Conservation (phyloP, 805 yeast species). For the Cyberlindnera maritima region DNA sequence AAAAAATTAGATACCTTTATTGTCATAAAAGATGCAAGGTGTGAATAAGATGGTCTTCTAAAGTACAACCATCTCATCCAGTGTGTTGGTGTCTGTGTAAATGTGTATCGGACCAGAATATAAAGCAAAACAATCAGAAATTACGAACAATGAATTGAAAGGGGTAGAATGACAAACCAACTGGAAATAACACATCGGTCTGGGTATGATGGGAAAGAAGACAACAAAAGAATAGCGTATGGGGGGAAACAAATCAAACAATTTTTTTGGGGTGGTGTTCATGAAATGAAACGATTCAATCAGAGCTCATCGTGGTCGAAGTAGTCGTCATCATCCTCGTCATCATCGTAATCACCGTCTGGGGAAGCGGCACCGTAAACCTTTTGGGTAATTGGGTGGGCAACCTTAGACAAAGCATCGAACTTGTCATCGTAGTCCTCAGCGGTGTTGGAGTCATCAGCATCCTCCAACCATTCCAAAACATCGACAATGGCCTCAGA, state of each 20-base stretch:
- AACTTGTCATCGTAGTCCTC: constrained; percentile 94
- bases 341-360: constrained; percentile 45
- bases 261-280: neutral
- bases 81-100: neutral
- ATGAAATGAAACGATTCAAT: constrained; percentile 12
- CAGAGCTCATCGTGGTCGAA: constrained; percentile 71
- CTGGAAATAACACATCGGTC: no score
- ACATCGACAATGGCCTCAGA: constrained; percentile 86
- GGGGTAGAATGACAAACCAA: neutral
- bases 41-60: neutral
- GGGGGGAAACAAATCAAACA: neutral
- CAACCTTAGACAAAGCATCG: constrained; percentile 74
- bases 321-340: constrained; percentile 51
- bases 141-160: constrained; percentile 4
- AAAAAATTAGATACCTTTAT: neutral
- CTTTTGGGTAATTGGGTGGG: constrained; percentile 91
- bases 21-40: neutral
- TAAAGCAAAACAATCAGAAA: constrained; percentile 1
- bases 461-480: constrained; percentile 83
- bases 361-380: constrained; percentile 61
- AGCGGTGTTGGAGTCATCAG: constrained; percentile 79
- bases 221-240: neutral
- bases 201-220: neutral
- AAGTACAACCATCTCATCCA: no score
- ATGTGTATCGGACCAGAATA: neutral